phyloP scores from a whole-genome alignment of 148 eudicot genomes.

The Polygonum aviculare region DNA sequence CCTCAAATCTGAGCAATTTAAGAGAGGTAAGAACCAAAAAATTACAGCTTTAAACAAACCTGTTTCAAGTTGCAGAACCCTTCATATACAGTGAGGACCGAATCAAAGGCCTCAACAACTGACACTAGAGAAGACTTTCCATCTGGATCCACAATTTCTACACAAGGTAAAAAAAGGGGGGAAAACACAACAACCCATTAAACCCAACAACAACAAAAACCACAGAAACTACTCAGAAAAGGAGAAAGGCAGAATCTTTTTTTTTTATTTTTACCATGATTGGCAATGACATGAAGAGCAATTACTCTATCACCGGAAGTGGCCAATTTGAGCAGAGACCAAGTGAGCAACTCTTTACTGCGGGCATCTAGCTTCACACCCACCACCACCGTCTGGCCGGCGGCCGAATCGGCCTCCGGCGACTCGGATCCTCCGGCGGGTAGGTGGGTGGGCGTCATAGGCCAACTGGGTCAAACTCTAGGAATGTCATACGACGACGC shows the following conservation, averaged over 20 bases:
- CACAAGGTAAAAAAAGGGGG: not conserved
- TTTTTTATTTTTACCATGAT: constrained; percentile 27
- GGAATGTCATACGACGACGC: not conserved
- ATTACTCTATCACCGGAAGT: constrained; percentile 71
- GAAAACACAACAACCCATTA: not conserved
- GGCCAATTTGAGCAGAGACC: constrained; percentile 81
- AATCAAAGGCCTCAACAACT: constrained; percentile 79
- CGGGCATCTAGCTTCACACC: constrained; percentile 74
- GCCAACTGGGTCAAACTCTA: constrained; percentile 9
- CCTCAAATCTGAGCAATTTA: not conserved
- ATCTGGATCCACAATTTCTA: constrained; percentile 55
- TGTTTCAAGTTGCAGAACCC: constrained; percentile 90
- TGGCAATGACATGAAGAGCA: constrained; percentile 64
- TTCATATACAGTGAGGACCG: constrained; percentile 72
- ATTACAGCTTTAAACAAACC: constrained; percentile 26
- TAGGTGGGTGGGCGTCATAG: constrained; percentile 28
- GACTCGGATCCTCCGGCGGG: constrained; percentile 19
- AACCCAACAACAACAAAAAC: not conserved
- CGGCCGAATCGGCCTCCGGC: constrained; percentile 15
- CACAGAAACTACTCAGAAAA: not conserved
- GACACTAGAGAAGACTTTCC: constrained; percentile 59
- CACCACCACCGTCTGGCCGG: constrained; percentile 63
- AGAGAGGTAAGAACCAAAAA: not conserved
- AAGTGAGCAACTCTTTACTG: constrained; percentile 76
- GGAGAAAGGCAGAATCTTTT: not conserved